These are phyloP conservation scores for Claviceps sp. DNA, from an alignment of 2,329 filamentous ascomycete species.

Conservation along the genomic window DNA sequence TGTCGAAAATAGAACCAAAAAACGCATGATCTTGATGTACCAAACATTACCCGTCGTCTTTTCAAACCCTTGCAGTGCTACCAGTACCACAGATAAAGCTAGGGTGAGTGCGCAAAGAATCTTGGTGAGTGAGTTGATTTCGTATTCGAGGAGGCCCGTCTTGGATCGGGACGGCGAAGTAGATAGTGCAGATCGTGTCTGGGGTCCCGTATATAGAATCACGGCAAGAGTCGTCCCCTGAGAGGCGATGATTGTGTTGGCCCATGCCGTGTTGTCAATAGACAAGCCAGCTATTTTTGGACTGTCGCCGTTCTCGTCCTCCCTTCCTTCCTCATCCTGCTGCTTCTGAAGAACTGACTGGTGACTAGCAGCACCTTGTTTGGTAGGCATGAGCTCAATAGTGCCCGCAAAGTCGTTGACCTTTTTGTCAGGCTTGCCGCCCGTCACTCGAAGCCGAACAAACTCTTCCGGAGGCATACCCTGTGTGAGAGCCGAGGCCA, in stretches of 20 bases:
- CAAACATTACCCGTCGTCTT: constrained; percentile 54
- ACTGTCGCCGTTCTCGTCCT: constrained; percentile 10
- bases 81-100: constrained; percentile 72
- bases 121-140: constrained; percentile 95
- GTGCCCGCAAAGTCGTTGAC: constrained; percentile 95
- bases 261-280: constrained; percentile 98
- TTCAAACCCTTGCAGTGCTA: constrained; percentile 73
- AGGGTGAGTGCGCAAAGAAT: constrained; percentile 86
- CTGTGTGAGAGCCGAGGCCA: constrained; percentile 79
- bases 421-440: constrained; percentile 80
- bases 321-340: constrained; percentile 3
- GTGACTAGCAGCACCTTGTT: constrained; percentile 32
- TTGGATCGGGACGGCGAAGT: constrained; percentile 88
- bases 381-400: constrained; percentile 55
- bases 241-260: constrained; percentile 91
- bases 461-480: constrained; percentile 61
- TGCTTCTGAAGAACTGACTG: constrained; percentile 19
- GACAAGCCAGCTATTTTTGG: constrained; percentile 57
- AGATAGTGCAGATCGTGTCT: constrained; percentile 86
- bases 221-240: constrained; percentile 80
- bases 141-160: constrained; percentile 81
- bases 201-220: constrained; percentile 85
- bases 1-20: constrained; percentile 94
- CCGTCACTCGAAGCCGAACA: constrained; percentile 55
- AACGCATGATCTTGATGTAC: constrained; percentile 98